phyloP scores from a whole-genome alignment of 2,329 filamentous ascomycete species.

The Hypoxylon sp. region DNA sequence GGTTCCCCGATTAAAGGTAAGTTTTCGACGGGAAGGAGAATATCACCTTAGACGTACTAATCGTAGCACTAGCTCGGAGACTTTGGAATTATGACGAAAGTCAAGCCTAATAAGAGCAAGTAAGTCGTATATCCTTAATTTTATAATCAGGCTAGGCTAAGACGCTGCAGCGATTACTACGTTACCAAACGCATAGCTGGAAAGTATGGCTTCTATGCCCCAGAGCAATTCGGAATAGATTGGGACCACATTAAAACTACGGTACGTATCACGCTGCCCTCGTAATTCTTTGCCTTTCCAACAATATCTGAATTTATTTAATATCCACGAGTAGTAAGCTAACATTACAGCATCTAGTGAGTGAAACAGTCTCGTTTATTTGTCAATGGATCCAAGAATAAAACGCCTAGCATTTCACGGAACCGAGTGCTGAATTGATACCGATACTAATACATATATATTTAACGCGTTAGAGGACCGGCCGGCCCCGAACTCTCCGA shows the following conservation, averaged over 20 bases:
- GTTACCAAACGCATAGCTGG: neutral
- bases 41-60: neutral
- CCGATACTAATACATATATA: neutral
- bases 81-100: slow-evolving; percentile 32
- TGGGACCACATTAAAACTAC: slow-evolving; percentile 41
- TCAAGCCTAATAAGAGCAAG: slow-evolving; percentile 45
- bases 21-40: neutral
- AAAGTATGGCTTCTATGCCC: slow-evolving; percentile 37
- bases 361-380: neutral
- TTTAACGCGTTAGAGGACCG: neutral
- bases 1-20: slow-evolving; percentile 44
- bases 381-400: neutral
- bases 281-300: neutral
- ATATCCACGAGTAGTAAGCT: neutral
- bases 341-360: neutral
- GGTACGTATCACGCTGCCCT: neutral
- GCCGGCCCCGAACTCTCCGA: slow-evolving; percentile 37
- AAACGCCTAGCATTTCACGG: neutral
- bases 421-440: neutral
- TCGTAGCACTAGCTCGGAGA: slow-evolving; percentile 38
- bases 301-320: neutral
- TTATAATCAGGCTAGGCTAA: neutral
- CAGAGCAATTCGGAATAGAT: slow-evolving; percentile 48
- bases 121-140: slow-evolving; percentile 1
- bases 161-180: slow-evolving; percentile 36